Evolutionary conservation across 768 basidiomycete genomes (phyloP).

Genomic region (Tulasnella sp.): DNA sequence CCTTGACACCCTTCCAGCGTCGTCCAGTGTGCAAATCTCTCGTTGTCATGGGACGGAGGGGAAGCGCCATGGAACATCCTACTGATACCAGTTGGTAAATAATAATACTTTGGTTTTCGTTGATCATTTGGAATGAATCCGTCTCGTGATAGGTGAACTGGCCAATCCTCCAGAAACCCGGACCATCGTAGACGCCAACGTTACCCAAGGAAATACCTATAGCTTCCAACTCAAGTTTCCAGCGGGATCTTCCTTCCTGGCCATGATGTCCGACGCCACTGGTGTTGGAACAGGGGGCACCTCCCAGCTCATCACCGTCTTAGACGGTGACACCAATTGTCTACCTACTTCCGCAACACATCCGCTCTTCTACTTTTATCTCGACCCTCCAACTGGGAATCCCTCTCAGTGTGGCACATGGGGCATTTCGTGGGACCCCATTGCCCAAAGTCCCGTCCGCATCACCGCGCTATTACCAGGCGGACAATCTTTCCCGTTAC

Average conservation of each 20-base stretch:
- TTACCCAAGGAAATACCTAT: constrained; percentile 7
- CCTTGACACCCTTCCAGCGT: neutral
- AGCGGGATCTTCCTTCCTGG: constrained; percentile 14
- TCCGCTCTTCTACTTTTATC: constrained; percentile 16
- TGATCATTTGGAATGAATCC: neutral
- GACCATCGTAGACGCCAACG: constrained; percentile 10
- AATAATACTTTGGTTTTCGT: neutral
- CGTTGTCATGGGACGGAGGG: constrained; percentile 11
- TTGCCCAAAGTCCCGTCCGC: constrained; percentile 6
- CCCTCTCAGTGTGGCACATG: constrained; percentile 13
- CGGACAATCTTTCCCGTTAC: constrained; percentile 10
- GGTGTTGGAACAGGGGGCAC: constrained; percentile 18
- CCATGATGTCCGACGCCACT: constrained; percentile 17
- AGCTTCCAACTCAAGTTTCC: constrained; percentile 16
- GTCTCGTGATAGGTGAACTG: constrained; percentile 2
- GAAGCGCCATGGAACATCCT: constrained; percentile 3
- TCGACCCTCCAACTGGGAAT: constrained; percentile 3
- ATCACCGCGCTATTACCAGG: constrained; percentile 15
- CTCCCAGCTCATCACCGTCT: constrained; percentile 12
- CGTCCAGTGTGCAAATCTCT: constrained; percentile 9
- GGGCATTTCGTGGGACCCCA: constrained; percentile 11
- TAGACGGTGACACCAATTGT: constrained; percentile 13
- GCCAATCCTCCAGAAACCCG: constrained; percentile 10
- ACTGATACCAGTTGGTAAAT: constrained; percentile 15
- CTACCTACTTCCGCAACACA: constrained; percentile 12